Percentiles rank a stretch among this genome's conserved stretches.
These are phyloP conservation scores for Rheum nobile DNA, from an alignment of 148 eudicot genomes.

Conservation along the genomic window DNA sequence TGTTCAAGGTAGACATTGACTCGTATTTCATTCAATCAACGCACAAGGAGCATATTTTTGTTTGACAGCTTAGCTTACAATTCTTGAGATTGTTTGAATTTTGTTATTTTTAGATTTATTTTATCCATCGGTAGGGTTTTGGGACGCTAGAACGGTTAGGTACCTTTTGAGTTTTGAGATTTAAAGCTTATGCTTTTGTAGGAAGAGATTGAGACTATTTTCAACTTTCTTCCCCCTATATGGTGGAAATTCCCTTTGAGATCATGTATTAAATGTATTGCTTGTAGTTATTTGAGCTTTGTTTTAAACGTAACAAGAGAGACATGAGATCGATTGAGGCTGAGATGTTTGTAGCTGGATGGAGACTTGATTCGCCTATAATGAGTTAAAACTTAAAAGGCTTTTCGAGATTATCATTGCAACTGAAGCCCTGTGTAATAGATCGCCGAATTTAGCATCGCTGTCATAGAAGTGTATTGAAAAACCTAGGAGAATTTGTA, in stretches of 20 bases:
- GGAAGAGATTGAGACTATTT: background rate
- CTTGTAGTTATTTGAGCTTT: background rate
- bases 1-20: conserved; percentile 43
- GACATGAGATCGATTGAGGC: background rate
- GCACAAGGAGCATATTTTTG: background rate
- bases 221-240: background rate
- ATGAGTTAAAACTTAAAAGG: background rate
- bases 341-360: background rate
- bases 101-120: background rate
- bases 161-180: background rate
- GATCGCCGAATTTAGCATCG: background rate
- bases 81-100: background rate
- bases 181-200: background rate
- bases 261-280: background rate
- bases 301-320: background rate
- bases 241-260: background rate
- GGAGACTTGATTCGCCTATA: background rate
- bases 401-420: background rate
- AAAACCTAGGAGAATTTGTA: background rate
- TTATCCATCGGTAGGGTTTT: background rate
- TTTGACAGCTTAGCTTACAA: background rate
- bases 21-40: background rate
- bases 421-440: background rate
- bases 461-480: background rate
- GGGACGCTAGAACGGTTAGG: background rate